A percentile compares a stretch with the other conserved stretches of the same genome.
Evolutionary conservation across 192 early-diverging fungal genomes (phyloP).

Genomic region (Ambispora gerdemannii): DNA sequence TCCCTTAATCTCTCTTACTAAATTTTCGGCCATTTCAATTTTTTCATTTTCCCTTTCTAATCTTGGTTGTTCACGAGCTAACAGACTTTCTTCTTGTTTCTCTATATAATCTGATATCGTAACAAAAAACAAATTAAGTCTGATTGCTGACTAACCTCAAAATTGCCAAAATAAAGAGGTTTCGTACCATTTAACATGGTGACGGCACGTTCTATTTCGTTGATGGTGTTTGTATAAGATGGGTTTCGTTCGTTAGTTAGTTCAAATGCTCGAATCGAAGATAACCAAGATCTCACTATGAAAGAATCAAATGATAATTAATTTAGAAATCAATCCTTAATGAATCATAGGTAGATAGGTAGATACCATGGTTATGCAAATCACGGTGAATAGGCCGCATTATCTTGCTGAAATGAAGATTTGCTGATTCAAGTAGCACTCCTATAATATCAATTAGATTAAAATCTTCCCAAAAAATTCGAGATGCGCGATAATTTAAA

Average conservation of each 20-base stretch:
- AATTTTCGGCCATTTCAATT: not conserved
- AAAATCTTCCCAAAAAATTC: not conserved
- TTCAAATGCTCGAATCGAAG: not conserved
- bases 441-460: not conserved
- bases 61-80: not conserved
- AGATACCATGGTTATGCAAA: not conserved
- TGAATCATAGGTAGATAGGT: not conserved
- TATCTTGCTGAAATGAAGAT: not conserved
- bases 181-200: not conserved
- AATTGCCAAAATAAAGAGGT: not conserved
- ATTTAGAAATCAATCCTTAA: not conserved
- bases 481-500: not conserved
- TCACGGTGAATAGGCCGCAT: not conserved
- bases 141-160: not conserved
- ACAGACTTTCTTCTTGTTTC: conserved; percentile 15
- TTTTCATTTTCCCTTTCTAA: conserved; percentile 5
- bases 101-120: not conserved
- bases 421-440: not conserved
- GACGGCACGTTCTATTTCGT: not conserved
- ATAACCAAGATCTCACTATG: not conserved
- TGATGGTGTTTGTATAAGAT: not conserved
- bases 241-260: not conserved
- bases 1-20: conserved; percentile 6
- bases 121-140: not conserved
- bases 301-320: not conserved